Evolutionary conservation across 768 basidiomycete species (phyloP).

Genomic region (Cubamyces sp.): DNA sequence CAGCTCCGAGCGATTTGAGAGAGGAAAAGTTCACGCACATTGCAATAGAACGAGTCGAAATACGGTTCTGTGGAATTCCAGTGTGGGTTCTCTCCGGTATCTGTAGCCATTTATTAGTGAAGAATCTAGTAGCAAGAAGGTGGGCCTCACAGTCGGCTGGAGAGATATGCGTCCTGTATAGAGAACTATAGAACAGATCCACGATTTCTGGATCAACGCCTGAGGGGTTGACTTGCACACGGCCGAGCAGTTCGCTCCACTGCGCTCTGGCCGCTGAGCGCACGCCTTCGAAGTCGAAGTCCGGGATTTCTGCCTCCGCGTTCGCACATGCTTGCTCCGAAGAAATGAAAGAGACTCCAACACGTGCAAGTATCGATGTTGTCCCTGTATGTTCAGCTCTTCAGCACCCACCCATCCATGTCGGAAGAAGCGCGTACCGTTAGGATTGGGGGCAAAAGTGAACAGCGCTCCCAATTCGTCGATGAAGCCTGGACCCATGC

Average conservation of each 20-base stretch:
- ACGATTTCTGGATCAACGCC: slow-evolving; percentile 52
- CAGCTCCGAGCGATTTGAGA: not conserved
- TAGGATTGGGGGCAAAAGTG: slow-evolving; percentile 50
- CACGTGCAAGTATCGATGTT: slow-evolving; percentile 57
- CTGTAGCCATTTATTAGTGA: slow-evolving; percentile 33
- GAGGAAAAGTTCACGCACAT: slow-evolving; percentile 43
- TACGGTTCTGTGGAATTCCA: slow-evolving; percentile 70
- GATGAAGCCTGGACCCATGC: slow-evolving; percentile 42
- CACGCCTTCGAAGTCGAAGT: slow-evolving; percentile 57
- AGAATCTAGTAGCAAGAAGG: not conserved
- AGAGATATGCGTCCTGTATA: slow-evolving; percentile 64
- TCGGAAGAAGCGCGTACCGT: slow-evolving; percentile 6
- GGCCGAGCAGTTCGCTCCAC: slow-evolving; percentile 64
- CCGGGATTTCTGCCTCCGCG: slow-evolving; percentile 62
- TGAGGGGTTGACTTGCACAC: slow-evolving; percentile 55
- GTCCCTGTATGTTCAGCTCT: slow-evolving; percentile 1
- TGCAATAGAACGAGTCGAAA: slow-evolving; percentile 70
- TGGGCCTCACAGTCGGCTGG: slow-evolving; percentile 61
- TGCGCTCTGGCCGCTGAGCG: slow-evolving; percentile 44
- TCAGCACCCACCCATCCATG: not conserved
- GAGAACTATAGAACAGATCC: slow-evolving; percentile 62
- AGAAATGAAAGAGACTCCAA: slow-evolving; percentile 68
- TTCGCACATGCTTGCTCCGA: slow-evolving; percentile 61
- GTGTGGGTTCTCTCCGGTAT: slow-evolving; percentile 64
- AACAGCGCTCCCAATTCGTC: slow-evolving; percentile 57